These are phyloP conservation scores for Amaranthus tricolor DNA, from an alignment of 179 eudicot genomes.

Conservation along the genomic window DNA sequence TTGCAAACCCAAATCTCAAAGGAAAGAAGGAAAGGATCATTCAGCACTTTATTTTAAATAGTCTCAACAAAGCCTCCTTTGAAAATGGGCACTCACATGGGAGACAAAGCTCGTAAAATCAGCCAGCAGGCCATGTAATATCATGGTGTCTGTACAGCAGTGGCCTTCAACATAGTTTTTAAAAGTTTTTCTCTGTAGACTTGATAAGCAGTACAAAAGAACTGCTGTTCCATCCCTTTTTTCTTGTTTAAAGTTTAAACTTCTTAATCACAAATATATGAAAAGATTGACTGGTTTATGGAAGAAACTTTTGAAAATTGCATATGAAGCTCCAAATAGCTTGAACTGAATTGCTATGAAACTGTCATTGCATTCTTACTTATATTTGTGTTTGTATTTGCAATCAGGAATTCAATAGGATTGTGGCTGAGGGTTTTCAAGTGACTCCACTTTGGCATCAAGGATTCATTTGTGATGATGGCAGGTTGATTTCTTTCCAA, in stretches of 20 bases:
- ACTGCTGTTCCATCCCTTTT: background rate
- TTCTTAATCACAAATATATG: background rate
- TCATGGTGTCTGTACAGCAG: too few relatives aligned
- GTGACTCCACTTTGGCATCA: conserved; percentile 97
- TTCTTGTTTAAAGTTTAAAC: background rate
- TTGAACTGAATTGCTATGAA: background rate
- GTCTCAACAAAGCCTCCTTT: too few relatives aligned
- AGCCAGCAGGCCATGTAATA: too few relatives aligned
- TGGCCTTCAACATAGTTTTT: too few relatives aligned
- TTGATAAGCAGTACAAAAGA: background rate
- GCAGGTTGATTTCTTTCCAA: conserved; percentile 52
- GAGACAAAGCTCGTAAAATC: too few relatives aligned
- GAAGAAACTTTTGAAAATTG: conserved; percentile 1
- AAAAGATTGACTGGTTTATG: conserved; percentile 2
- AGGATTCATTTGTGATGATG: conserved; percentile 88
- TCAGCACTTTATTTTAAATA: too few relatives aligned
- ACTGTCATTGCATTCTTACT: background rate
- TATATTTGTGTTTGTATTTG: conserved; percentile 7
- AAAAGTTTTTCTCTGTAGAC: background rate
- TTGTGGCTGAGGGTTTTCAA: conserved; percentile 86
- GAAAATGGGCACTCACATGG: too few relatives aligned
- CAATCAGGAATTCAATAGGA: conserved; percentile 62
- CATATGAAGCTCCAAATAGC: conserved; percentile 1
- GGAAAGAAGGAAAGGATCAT: too few relatives aligned
- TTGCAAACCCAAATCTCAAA: background rate